Evolutionary conservation across 2,329 filamentous ascomycete species (phyloP).

Genomic region (Cladophialophora psammophila): DNA sequence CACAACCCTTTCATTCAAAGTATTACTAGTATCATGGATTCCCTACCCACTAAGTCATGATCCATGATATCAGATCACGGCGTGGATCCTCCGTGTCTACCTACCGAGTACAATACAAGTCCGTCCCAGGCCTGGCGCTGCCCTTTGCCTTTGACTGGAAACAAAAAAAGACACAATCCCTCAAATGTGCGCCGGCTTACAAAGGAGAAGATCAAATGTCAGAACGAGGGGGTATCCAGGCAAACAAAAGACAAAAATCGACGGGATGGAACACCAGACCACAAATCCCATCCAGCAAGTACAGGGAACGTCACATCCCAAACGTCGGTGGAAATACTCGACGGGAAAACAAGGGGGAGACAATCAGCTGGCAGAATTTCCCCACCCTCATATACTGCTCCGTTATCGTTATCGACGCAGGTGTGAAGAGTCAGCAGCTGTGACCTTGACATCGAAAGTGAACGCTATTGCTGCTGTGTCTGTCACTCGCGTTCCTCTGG

Average conservation of each 20-base stretch:
- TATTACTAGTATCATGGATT: constrained; percentile 8
- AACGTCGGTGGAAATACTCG: neutral
- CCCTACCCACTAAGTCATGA: constrained; percentile 10
- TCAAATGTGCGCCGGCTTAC: constrained; percentile 7
- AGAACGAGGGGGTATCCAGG: constrained; percentile 36
- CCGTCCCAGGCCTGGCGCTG: constrained; percentile 11
- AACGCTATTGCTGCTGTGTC: neutral
- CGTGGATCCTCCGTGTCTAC: constrained; percentile 18
- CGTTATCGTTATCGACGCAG: neutral
- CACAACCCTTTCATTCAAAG: constrained; percentile 2
- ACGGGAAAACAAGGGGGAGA: constrained; percentile 14
- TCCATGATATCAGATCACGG: constrained; percentile 23
- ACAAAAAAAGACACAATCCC: neutral
- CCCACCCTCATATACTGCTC: constrained; percentile 28
- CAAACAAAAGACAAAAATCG: constrained; percentile 21
- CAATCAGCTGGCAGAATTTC: constrained; percentile 8
- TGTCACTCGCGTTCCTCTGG: neutral
- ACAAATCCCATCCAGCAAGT: constrained; percentile 11
- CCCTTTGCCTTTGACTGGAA: neutral
- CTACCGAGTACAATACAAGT: constrained; percentile 24
- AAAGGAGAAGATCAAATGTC: constrained; percentile 26
- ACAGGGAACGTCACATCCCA: constrained; percentile 7
- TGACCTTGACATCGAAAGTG: neutral
- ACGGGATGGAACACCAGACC: constrained; percentile 1
- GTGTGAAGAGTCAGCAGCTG: constrained; percentile 6